Percentiles rank a stretch among this genome's conserved stretches.
Conservation (phyloP, 106 monocot genomes). For the Platanthera guangdongensis region DNA sequence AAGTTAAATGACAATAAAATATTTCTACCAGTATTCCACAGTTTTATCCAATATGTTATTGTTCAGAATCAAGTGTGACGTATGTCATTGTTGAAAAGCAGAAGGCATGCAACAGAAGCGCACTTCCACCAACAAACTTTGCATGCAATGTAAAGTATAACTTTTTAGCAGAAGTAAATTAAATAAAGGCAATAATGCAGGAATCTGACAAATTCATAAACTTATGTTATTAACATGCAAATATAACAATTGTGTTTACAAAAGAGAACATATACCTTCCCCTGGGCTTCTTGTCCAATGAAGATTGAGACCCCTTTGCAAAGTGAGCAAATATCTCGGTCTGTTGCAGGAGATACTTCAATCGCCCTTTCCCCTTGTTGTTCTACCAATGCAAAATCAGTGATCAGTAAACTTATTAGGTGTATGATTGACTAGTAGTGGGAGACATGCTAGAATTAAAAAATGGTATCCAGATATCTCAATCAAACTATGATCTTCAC, state of each 20-base stretch:
- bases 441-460: not conserved
- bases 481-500: constrained; percentile 3
- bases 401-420: not conserved
- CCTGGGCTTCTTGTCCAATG: constrained; percentile 38
- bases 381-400: constrained; percentile 41
- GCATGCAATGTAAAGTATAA: not conserved
- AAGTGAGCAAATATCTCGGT: constrained; percentile 86
- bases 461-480: not conserved
- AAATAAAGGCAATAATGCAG: not conserved
- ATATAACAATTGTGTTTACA: not conserved
- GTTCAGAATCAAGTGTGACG: not conserved
- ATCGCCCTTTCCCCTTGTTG: constrained; percentile 64
- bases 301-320: constrained; percentile 63
- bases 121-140: not conserved
- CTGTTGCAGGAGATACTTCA: constrained; percentile 74
- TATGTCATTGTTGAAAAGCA: not conserved
- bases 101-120: not conserved
- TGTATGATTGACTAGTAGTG: not conserved
- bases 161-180: too few relatives aligned
- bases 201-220: not conserved
- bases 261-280: constrained; percentile 41
- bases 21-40: not conserved
- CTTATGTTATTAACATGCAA: not conserved
- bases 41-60: too few relatives aligned
- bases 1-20: not conserved